Conservation (phyloP, 805 yeast genomes). For the Nakazawaea molendinolei region DNA sequence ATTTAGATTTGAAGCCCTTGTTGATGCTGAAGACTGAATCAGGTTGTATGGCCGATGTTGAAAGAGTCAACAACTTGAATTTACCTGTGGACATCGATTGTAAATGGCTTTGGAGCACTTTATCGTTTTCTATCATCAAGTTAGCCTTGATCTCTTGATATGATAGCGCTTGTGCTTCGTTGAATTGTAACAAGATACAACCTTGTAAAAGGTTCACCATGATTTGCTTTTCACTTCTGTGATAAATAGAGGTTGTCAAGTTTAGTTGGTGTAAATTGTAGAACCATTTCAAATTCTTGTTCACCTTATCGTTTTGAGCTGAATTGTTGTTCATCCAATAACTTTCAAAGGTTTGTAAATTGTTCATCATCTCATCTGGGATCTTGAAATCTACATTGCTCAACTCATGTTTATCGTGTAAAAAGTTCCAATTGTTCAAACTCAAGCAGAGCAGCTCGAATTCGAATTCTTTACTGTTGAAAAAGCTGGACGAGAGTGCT, state of each 20-base stretch:
- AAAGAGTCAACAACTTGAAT: constrained; percentile 21
- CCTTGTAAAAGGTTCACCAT: constrained; percentile 32
- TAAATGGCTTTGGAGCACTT: constrained; percentile 22
- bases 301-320: constrained; percentile 18
- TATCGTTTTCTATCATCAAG: constrained; percentile 22
- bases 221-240: constrained; percentile 19
- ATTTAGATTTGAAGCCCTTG: constrained; percentile 9
- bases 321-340: constrained; percentile 16
- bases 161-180: constrained; percentile 16
- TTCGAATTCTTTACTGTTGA: no score
- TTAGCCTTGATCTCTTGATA: constrained; percentile 18
- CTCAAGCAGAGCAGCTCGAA: constrained; percentile 14
- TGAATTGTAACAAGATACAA: constrained; percentile 26
- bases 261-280: constrained; percentile 30
- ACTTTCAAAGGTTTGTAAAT: constrained; percentile 19
- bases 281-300: constrained; percentile 21
- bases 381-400: constrained; percentile 15
- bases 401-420: constrained; percentile 19
- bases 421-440: constrained; percentile 28
- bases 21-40: constrained; percentile 7
- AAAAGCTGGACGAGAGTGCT: no score
- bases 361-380: constrained; percentile 19
- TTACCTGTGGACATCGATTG: constrained; percentile 26
- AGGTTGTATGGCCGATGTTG: not conserved
- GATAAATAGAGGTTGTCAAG: constrained; percentile 16